Evolutionary conservation across 306 rosid genomes (phyloP), one percentile per base, ranked within the genome.

Genomic region (Purshia tridentata): DNA sequence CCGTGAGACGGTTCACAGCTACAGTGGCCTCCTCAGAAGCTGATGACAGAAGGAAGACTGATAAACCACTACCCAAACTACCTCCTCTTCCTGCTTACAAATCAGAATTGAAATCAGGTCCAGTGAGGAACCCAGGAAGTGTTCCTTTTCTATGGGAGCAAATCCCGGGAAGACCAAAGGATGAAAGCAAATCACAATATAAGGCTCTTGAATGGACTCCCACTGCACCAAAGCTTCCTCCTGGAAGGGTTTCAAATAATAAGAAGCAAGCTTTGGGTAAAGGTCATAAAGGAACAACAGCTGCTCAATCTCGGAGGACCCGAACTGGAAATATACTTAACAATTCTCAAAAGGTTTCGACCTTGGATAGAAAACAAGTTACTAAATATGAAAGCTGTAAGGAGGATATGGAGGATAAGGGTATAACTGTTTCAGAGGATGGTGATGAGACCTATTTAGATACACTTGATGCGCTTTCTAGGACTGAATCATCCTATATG

Each of bases 111-210:
- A 89, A 86, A 77, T 91, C 96, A 12, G 95, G 90, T 87, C 89
- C 97, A 10, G 65, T 84, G 53, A 88, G 96, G 66, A 78, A 88
- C 62, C 87, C 92, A 9, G 97, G 97, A 74, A 84, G 71, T 39
- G 80, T 94, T 77, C 99, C 99, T 71, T 94, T 94, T 77, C 20
- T 81, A 5, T 94, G 99, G 97, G 99, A 94, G 82, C 79, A 85
- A 61, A 80, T 82, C 19, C 99, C 99, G 4, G 97, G 99, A 75
- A 88, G 51, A 72, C 99, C 97, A 2, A 94, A 89, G 70, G 88
- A 86, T 79, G 93, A 86, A 77, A 78, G 72, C 65, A 73, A 74
- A 72, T 61, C 72, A 35, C 78, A 68, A 20, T 57, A 67, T 40
- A 41, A 20, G 45, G 59, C 40, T 81, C 42, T 47, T 76, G 82